Conservation (phyloP, 73 alveolate species). For the Paramecium caudatum region DNA sequence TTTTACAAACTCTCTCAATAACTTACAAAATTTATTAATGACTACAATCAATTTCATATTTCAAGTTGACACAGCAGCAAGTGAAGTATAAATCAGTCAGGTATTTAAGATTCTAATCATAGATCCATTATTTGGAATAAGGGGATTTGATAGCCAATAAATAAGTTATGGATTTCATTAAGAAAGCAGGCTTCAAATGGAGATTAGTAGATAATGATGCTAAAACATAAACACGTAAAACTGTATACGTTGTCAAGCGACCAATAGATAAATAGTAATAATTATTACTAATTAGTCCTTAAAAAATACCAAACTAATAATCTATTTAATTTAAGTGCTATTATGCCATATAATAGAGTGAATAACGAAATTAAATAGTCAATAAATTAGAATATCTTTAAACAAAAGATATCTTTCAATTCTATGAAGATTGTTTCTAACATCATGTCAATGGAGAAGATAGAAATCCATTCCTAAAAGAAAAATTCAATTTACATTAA, state of each 20-base stretch:
- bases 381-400: slow-evolving; percentile 12
- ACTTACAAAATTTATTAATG: not conserved
- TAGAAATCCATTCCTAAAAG: not conserved
- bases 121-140: not conserved
- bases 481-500: not conserved
- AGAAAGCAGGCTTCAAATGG: not conserved
- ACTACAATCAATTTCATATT: not conserved
- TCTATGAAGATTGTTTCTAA: slow-evolving; percentile 14
- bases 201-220: slow-evolving; percentile 43
- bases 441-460: not conserved
- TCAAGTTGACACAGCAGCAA: not conserved
- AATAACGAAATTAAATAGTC: not conserved
- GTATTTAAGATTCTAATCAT: not conserved
- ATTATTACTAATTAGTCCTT: not conserved
- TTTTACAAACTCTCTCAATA: not conserved
- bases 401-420: not conserved
- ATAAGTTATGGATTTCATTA: not conserved
- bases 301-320: not conserved
- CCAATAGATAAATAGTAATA: not conserved
- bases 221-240: not conserved
- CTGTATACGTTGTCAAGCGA: not conserved
- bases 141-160: not conserved
- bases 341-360: not conserved
- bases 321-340: not conserved
- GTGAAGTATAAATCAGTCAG: not conserved